Base-by-base conservation (phyloP, 306 rosid species). In the Trifolium subterraneum region DNA sequence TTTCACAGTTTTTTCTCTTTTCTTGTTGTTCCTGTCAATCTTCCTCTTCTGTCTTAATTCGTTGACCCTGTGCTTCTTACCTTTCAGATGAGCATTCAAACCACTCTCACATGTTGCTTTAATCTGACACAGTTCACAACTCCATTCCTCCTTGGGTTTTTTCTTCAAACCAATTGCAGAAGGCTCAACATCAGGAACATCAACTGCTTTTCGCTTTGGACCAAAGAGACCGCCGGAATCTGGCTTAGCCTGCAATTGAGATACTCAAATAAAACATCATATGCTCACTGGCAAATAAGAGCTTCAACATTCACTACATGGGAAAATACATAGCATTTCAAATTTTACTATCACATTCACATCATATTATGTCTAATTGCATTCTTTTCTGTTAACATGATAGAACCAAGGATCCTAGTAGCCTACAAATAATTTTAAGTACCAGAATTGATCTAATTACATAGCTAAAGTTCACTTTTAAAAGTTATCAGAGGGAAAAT, bases 41-140 rank as follows among this genome's bases (percentile, higher is more conserved):
- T 52, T 86, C 25, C 14, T 76, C 54, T 16, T 58, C 23, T 84
- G 65, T 9, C 66, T 31, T 33, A 71, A 80, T 73, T 77, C 90
- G 55, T 68, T 87, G 64, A 89, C 78, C 83, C 60, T 87, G 86
- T 89, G 98, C 85, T 78, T 93, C 87, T 18, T 90, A 27, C 98
- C 93, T 2, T 72, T 79, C 64, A 89, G 79, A 79, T 93, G 96
- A 3, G 64, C 66, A 12, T 70, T 70, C 22, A 93, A 81, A 13
- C 2, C 64, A 16, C 12, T 78, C 81, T 89, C 80, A 36, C 76
- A 39, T 0, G 83, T 10, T 31, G 81, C 73, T 29, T 73, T 78
- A 27, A 90, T 82, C 2, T 47, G 76, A 83, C 96, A 92, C 1
- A 88, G 45, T 1, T 78, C 84, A 74, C 98, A 92, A 51, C 85